These are phyloP conservation scores for Phytopythium sindhum DNA, from an alignment of 352 stramenopile genomes.

Conservation along the genomic window DNA sequence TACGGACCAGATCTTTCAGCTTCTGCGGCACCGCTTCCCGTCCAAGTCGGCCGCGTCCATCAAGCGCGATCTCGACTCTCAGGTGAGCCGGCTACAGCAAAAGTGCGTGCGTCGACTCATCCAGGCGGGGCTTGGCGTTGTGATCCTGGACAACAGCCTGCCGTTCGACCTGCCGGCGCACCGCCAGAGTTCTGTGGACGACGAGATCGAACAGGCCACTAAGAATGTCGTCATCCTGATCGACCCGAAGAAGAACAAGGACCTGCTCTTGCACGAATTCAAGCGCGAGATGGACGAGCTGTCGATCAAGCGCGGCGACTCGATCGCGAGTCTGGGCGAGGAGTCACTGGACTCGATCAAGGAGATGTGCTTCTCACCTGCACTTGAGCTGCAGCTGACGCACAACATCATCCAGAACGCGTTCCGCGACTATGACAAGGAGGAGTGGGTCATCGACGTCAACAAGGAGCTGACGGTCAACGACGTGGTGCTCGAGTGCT, in stretches of 20 bases:
- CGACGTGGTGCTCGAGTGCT: constrained; percentile 78
- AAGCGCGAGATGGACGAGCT: constrained; percentile 87
- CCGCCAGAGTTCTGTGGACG: constrained; percentile 11
- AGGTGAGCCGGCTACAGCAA: constrained; percentile 72
- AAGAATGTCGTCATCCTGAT: constrained; percentile 80
- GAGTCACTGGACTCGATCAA: constrained; percentile 77
- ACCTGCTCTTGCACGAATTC: constrained; percentile 82
- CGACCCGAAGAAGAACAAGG: constrained; percentile 80
- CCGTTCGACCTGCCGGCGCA: constrained; percentile 34
- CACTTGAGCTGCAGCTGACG: constrained; percentile 80
- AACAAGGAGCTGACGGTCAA: constrained; percentile 79
- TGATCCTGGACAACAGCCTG: constrained; percentile 74
- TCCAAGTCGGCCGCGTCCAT: constrained; percentile 67
- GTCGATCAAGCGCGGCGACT: constrained; percentile 70
- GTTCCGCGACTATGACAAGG: constrained; percentile 84
- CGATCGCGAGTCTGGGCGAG: constrained; percentile 63
- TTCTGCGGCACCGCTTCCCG: constrained; percentile 65
- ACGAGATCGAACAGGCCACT: constrained; percentile 47
- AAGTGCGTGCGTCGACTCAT: constrained; percentile 80
- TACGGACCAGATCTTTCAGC: constrained; percentile 70
- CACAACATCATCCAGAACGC: constrained; percentile 90
- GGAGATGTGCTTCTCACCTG: constrained; percentile 83
- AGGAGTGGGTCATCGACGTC: constrained; percentile 84
- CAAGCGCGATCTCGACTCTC: constrained; percentile 59
- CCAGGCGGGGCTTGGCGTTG: constrained; percentile 68